Evolutionary conservation across 1,284 basidiomycete species (phyloP), one percentile per base, ranked within the genome.

Genomic region (Coniophora puteana): DNA sequence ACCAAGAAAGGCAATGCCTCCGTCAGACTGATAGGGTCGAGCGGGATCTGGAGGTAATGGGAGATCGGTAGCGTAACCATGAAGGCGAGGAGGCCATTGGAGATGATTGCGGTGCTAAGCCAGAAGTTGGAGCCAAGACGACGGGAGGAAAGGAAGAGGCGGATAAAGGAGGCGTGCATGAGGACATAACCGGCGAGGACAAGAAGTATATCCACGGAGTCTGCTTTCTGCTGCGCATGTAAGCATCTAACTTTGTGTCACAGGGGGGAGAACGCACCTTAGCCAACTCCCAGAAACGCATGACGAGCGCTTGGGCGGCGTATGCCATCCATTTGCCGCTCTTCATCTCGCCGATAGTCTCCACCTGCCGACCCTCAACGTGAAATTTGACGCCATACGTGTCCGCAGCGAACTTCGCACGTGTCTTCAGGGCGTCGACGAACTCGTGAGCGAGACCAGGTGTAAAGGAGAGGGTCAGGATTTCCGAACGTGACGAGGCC

Each of bases 1-100:
- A 99, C 94, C 27, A 99, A 74, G 82, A 99, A 99, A 0, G 95
- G 95, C 2, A 99, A 75, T 0, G 95, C 94, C 63, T 99, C 96
- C 12, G 91, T 93, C 24, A 99, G 74, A 13, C 87, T 83, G 43
- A 99, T 86, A 2, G 92, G 92, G 63, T 99, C 93, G 52, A 99
- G 85, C 6, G 85, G 86, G 41, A 99, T 91, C 49, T 78, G 75
- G 46, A 96, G 72, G 34, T 85, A 74, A 61, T 89, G 83, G 3
- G 93, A 92, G 23, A 91, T 71, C 13, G 94, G 85, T 4, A 98
- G 78, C 13, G 93, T 80, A 43, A 94, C 72, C 40, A 99, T 77
- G 64, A 98, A 89, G 0, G 90, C 88, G 51, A 96, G 88, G 47
- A 83, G 76, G n/a, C 84, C 83, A 4, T 89, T 92, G 20, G 87